Evolutionary conservation across 345 rosid species (phyloP), one percentile per base, ranked within the genome.

Genomic region (Gossypium mustelinum): DNA sequence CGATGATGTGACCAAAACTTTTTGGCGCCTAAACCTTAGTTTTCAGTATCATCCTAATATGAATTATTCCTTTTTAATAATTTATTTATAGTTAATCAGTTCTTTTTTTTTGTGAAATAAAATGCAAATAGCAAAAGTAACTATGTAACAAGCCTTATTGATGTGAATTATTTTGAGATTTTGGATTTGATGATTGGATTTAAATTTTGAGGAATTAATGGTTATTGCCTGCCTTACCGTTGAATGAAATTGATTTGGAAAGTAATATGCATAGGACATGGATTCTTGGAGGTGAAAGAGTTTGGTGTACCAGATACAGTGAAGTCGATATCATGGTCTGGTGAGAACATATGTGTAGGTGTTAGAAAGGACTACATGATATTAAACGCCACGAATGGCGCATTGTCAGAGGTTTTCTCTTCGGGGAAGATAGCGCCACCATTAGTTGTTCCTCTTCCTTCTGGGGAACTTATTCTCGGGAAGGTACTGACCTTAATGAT

Each of bases 301-400:
- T 93, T 84, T 82, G 94, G 97, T 52, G 97, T 95, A 57, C 92
- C 98, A 11, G 99, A 95, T 81, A 71, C 81, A 7, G 99, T 93
- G 76, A 95, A 89, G 87, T 93, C 97, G 0, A 90, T 93, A 85
- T 84, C 98, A 24, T 95, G 99, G 98, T 91, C 97, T 34, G 98
- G 98, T 52, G 98, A 90, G 57, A 95, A 93, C 81, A 87, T 95
- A 60, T 95, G 99, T 55, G 45, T 95, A 73, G 97, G 96, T 9
- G 86, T 95, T 79, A 81, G 85, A 65, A 95, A 92, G 86, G 98
- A 89, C 76, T 95, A 95, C 75, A 68, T 89, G 84, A 95, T 93
- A 81, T 81, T 95, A 71, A 91, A 91, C 55, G 85, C 92, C 27
- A 89, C 83, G 6, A 93, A 86, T 78, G 99, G 99, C 13, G 86